Evolutionary conservation across 2,329 filamentous ascomycete species (phyloP), one percentile per base, ranked within the genome.

Genomic region (Exophiala oligosperma): DNA sequence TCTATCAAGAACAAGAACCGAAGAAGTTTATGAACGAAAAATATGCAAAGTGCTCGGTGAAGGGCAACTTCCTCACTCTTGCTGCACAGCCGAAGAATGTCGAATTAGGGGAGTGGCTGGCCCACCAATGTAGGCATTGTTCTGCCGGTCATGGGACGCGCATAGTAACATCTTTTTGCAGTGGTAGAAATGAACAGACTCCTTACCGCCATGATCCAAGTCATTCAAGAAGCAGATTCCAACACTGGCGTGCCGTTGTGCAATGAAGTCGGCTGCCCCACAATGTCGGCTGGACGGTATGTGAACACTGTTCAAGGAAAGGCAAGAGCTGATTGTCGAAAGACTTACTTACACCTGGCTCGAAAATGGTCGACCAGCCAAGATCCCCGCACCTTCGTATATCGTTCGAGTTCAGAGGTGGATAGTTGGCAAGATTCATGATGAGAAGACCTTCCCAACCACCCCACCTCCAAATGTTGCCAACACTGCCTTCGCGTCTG

Each of bases 271-370:
- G 87, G 84, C 49, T 97, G 93, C 70, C 92, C 92, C 48, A 90
- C 89, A 60, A 97, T 96, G 91, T 95, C 92, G 58, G 94, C 94
- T 69, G 93, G 93, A 74, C 82, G 86, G 92, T 96, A 81, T 80
- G 92, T 86, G 56, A 17, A 46, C 17, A 24, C 11, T 28, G 32
- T 24, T 35, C 35, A 14, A 26, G 4, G 12, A 43, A 9, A 14
- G 26, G 32, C 44, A 12, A 11, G 9, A 11, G n/a, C 46, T 55
- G 32, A 70, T 62, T 54, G 41, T 56, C 23, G 66, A 58, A 48
- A 95, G 94, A 69, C 89, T 96, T 74, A 96, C 91, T 26, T 97
- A 96, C 74, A 97, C 92, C 49, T 97, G 93, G 93, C 84, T 97
- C 54, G 95, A 97, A 75, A 87, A 88, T 65, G 87, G 90, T 68